Evolutionary conservation across 495 filamentous ascomycete genomes (phyloP), one percentile per base, ranked within the genome.

Genomic region (Podospora sp.): DNA sequence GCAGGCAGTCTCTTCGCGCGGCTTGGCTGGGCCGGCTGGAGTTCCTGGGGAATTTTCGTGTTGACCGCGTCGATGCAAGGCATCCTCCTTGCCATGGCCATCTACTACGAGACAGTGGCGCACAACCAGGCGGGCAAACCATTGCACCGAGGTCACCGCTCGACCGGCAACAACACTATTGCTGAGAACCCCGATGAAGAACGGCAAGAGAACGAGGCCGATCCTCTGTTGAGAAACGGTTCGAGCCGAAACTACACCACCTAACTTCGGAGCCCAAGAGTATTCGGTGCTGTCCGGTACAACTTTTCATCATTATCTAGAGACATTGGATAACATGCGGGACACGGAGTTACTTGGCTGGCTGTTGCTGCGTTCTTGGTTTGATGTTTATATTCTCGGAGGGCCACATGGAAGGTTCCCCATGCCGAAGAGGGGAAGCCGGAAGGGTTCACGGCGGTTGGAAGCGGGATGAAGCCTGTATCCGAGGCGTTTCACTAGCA

Each of bases 11-110:
- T 99, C 35, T 91, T 90, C 20, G 89, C 86, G 12, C 86, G 95
- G 55, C 83, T 97, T 46, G 95, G 95, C 6, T 80, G 79, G 76
- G 87, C 86, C 22, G 94, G 92, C 14, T 99, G 95, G 95, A 98
- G 96, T 78, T 91, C 92, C 0, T 99, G 95, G 95, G 90, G 90
- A 8, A 88, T 97, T 29, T 92, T 91, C 72, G 80, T 96, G 52
- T 83, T 97, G 58, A 96, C 94, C 0, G 95, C 94, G 3, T 81
- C 82, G 63, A 83, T 98, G 79, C 95, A 99, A 76, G 96, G 92
- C 22, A 82, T 84, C n/a, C 77, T 99, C 61, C 80, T 99, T 60
- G 82, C 72, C 22, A 88, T 99, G 90, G 91, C 87, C 24, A 87
- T 97, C 52, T 85, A 84, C 65, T 99, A 92, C 74, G 91, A 96